These are phyloP conservation scores for Hamamelis virginiana DNA, from an alignment of 164 flowering plant species.

Conservation along the genomic window DNA sequence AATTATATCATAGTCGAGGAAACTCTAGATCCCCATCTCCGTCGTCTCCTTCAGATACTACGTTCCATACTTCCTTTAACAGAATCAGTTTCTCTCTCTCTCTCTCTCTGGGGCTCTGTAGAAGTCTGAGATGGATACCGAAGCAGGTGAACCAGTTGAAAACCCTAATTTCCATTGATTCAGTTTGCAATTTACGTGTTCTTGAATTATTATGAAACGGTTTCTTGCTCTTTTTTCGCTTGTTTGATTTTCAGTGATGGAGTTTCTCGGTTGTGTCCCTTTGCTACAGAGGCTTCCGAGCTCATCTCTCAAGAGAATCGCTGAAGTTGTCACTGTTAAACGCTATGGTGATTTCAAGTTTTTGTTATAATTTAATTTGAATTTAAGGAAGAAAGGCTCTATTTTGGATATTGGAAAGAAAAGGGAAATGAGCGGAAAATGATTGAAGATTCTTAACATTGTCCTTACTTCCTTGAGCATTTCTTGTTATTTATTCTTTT, in stretches of 20 bases:
- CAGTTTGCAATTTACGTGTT: not conserved
- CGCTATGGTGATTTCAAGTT: slow-evolving; percentile 51
- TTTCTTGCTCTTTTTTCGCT: slow-evolving; percentile 4
- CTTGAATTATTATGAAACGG: not conserved
- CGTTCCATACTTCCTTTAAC: no score
- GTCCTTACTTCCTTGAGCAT: no score
- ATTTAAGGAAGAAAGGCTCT: no score
- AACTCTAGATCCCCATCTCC: no score
- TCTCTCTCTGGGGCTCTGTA: no score
- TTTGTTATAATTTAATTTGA: not conserved
- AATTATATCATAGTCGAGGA: no score
- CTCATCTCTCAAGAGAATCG: slow-evolving; percentile 65
- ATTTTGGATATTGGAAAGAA: no score
- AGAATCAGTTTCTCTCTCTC: no score
- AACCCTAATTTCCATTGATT: slow-evolving; percentile 1
- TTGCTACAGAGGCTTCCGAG: slow-evolving; percentile 76
- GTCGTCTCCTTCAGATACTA: no score
- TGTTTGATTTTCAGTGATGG: slow-evolving; percentile 49
- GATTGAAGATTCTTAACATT: no score
- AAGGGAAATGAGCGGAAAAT: no score
- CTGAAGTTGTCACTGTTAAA: slow-evolving; percentile 53
- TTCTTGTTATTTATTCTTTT: no score
- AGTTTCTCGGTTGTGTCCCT: slow-evolving; percentile 77
- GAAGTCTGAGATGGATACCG: not conserved
- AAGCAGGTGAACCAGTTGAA: not conserved